Evolutionary conservation across 1,139 yeast genomes (phyloP).

Genomic region (Blastobotrys arbuscula): DNA sequence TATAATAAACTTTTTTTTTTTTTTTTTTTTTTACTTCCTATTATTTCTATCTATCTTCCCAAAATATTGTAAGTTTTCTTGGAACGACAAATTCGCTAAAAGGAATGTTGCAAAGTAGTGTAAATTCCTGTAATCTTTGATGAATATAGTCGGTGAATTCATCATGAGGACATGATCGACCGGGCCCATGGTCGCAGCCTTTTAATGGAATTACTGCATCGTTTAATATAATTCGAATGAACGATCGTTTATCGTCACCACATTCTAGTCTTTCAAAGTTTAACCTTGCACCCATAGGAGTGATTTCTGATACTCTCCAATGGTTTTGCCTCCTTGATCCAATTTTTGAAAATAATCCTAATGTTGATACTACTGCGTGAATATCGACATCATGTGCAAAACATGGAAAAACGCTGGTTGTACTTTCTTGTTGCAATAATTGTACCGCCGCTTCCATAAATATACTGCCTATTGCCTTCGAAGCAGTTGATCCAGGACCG

Average conservation of each 20-base stretch:
- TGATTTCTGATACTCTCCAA: slow-evolving; percentile 34
- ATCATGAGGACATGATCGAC: slow-evolving; percentile 26
- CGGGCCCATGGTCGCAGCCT: slow-evolving; percentile 47
- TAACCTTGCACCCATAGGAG: slow-evolving; percentile 51
- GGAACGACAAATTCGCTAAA: neutral
- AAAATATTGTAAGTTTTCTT: slow-evolving; percentile 8
- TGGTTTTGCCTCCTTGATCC: neutral
- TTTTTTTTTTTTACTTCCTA: neutral
- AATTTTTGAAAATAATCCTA: slow-evolving; percentile 37
- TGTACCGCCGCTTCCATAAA: slow-evolving; percentile 46
- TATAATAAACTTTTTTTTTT: neutral
- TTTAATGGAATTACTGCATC: slow-evolving; percentile 53
- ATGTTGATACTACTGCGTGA: slow-evolving; percentile 40
- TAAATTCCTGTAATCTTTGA: slow-evolving; percentile 2
- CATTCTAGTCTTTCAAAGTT: slow-evolving; percentile 46
- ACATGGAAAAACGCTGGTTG: slow-evolving; percentile 28
- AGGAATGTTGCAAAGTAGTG: slow-evolving; percentile 5
- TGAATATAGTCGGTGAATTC: slow-evolving; percentile 11
- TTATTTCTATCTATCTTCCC: slow-evolving; percentile 10
- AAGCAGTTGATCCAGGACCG: slow-evolving; percentile 45
- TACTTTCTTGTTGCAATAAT: slow-evolving; percentile 39
- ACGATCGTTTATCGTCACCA: slow-evolving; percentile 22
- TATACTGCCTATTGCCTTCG: slow-evolving; percentile 43
- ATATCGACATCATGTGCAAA: slow-evolving; percentile 54
- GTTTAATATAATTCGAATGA: slow-evolving; percentile 46